Conservation (phyloP, 768 basidiomycete species). For the Termitomyces sp. region DNA sequence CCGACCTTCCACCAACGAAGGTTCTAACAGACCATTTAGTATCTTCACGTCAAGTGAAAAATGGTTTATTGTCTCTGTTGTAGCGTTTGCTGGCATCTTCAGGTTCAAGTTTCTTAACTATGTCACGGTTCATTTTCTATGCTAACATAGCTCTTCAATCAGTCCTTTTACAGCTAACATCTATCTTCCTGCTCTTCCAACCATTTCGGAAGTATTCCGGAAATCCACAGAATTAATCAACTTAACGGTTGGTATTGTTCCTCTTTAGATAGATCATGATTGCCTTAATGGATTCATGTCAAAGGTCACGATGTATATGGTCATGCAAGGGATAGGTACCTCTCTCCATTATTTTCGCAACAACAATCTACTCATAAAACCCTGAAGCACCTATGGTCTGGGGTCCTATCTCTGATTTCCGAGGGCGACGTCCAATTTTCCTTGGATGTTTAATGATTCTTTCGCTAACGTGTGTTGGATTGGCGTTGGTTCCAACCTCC, state of each 20-base stretch:
- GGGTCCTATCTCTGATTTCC: conserved; percentile 63
- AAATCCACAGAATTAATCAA: conserved; percentile 70
- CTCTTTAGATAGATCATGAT: conserved; percentile 13
- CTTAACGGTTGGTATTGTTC: conserved; percentile 50
- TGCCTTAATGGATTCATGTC: not conserved
- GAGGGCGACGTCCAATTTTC: conserved; percentile 61
- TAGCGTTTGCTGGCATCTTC: conserved; percentile 55
- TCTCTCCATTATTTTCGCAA: not conserved
- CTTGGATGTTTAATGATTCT: conserved; percentile 59
- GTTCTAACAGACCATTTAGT: conserved; percentile 24
- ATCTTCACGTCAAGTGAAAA: conserved; percentile 53
- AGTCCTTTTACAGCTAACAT: conserved; percentile 52
- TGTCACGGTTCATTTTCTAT: not conserved
- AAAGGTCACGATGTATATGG: conserved; percentile 65
- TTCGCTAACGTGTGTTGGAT: conserved; percentile 57
- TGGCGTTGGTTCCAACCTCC: conserved; percentile 41
- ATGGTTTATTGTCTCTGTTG: conserved; percentile 60
- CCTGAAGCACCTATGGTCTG: conserved; percentile 56
- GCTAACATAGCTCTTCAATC: not conserved
- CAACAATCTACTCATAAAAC: not conserved
- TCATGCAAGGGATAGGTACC: conserved; percentile 57
- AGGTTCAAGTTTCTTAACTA: conserved; percentile 33
- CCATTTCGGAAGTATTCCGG: conserved; percentile 54
- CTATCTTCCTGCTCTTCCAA: conserved; percentile 76
- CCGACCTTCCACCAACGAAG: not conserved